phyloP scores from a whole-genome alignment of 1,139 yeast species.

The Magnusiomyces ingens region DNA sequence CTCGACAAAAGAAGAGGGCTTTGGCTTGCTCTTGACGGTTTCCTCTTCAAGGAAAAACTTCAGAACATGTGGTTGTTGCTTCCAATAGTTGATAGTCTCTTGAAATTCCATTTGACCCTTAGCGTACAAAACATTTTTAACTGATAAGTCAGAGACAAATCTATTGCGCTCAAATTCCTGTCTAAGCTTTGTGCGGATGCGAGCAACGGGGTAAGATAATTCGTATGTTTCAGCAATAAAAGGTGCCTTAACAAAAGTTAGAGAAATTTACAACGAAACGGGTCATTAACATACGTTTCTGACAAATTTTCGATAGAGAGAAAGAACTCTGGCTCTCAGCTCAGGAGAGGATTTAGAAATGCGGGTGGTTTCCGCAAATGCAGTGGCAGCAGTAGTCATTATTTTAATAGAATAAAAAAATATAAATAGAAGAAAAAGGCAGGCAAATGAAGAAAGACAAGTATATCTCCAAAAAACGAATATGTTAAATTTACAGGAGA shows the following conservation, averaged over 20 bases:
- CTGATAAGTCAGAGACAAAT: conserved; percentile 58
- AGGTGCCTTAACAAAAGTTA: conserved; percentile 33
- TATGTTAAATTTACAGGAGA: no score
- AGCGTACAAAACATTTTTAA: conserved; percentile 62
- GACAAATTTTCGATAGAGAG: conserved; percentile 65
- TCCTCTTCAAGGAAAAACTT: conserved; percentile 70
- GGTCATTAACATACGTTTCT: conserved; percentile 38
- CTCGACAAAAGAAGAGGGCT: conserved; percentile 44
- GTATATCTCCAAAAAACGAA: not conserved
- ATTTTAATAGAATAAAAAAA: conserved; percentile 4
- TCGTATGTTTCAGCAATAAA: conserved; percentile 56
- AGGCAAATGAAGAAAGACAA: no score
- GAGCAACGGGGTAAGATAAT: conserved; percentile 76
- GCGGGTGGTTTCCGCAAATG: conserved; percentile 77
- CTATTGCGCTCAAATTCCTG: conserved; percentile 87
- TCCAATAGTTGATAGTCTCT: conserved; percentile 85
- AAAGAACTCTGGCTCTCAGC: conserved; percentile 57
- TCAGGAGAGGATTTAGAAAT: conserved; percentile 58
- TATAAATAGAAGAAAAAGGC: not conserved
- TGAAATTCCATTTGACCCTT: conserved; percentile 91
- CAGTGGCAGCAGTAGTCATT: conserved; percentile 67
- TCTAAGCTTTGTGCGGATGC: conserved; percentile 75
- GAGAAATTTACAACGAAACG: not conserved
- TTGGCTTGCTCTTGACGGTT: conserved; percentile 27
- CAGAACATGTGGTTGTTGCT: conserved; percentile 80